Conservation (phyloP, 164 flowering plant genomes). For the Liquidambar formosana region DNA sequence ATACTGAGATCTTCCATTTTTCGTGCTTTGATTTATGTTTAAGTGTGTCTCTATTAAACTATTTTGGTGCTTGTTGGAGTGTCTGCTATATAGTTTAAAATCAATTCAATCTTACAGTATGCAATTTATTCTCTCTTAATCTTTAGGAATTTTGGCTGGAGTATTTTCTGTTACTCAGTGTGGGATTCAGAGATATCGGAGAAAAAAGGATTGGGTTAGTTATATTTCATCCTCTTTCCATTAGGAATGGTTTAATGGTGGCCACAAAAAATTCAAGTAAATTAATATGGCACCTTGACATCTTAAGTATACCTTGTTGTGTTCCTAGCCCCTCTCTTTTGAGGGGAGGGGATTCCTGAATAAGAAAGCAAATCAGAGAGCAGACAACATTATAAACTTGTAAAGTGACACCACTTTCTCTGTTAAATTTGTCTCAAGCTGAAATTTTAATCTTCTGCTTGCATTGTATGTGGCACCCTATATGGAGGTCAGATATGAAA, state of each 20-base stretch:
- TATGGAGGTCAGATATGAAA: too few relatives aligned
- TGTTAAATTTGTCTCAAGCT: too few relatives aligned
- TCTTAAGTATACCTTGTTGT: neutral
- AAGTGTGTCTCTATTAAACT: neutral
- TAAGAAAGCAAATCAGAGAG: too few relatives aligned
- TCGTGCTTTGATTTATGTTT: neutral
- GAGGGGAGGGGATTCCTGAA: too few relatives aligned
- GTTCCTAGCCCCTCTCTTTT: too few relatives aligned
- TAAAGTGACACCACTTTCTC: too few relatives aligned
- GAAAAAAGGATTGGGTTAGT: conserved; percentile 71
- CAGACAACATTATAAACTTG: too few relatives aligned
- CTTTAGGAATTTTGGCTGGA: conserved; percentile 70
- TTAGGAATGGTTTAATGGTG: neutral
- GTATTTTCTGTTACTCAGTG: conserved; percentile 59
- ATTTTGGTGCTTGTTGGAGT: neutral
- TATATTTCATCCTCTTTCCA: neutral
- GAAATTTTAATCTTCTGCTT: too few relatives aligned
- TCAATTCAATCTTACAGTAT: neutral
- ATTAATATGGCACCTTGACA: neutral
- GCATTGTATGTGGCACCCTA: too few relatives aligned
- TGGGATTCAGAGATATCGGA: conserved; percentile 58
- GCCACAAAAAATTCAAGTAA: neutral
- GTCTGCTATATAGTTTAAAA: neutral
- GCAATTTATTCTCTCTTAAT: conserved; percentile 1
- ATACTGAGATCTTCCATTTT: neutral